A percentile compares a stretch with the other conserved stretches of the same genome.
Evolutionary conservation across 768 basidiomycete species (phyloP).

Genomic region (Coprinopsis marcescibilis): DNA sequence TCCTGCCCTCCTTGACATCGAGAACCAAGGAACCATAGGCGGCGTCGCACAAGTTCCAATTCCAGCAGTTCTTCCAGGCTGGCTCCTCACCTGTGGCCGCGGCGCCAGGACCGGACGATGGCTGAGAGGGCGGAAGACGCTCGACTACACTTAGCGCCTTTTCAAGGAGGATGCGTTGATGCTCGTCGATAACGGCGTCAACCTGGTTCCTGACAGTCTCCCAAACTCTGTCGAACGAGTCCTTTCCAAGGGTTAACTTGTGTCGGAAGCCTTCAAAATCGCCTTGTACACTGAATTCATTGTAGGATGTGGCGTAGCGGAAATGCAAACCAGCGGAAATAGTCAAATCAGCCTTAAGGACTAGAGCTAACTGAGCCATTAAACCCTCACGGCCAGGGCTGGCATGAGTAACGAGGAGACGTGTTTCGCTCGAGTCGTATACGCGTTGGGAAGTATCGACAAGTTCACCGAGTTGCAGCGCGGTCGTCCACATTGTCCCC

Average conservation of each 20-base stretch:
- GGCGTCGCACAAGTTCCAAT: conserved; percentile 97
- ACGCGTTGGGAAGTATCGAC: conserved; percentile 96
- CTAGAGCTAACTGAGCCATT: conserved; percentile 82
- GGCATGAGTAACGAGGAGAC: conserved; percentile 88
- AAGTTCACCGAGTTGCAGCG: conserved; percentile 95
- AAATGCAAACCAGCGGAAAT: conserved; percentile 95
- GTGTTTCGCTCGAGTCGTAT: conserved; percentile 88
- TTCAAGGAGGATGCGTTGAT: conserved; percentile 81
- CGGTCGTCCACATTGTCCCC: conserved; percentile 99
- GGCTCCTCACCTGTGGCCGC: conserved; percentile 72
- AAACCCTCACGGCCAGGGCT: conserved; percentile 91
- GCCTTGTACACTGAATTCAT: conserved; percentile 90
- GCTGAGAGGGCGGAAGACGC: conserved; percentile 58
- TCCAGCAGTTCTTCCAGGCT: conserved; percentile 99
- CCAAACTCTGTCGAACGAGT: conserved; percentile 89
- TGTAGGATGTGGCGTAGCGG: conserved; percentile 93
- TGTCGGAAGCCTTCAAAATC: conserved; percentile 84
- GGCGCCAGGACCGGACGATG: conserved; percentile 40
- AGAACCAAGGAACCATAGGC: conserved; percentile 86
- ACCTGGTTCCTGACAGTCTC: conserved; percentile 90
- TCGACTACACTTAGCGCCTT: conserved; percentile 85
- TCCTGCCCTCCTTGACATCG: conserved; percentile 86
- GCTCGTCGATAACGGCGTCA: conserved; percentile 84
- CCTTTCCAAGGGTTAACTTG: conserved; percentile 75
- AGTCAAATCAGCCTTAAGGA: conserved; percentile 91